A percentile compares a stretch with the other conserved stretches of the same genome.
These are phyloP conservation scores for Arachnomyces sp. DNA, from an alignment of 2,329 filamentous ascomycete genomes.

Conservation along the genomic window DNA sequence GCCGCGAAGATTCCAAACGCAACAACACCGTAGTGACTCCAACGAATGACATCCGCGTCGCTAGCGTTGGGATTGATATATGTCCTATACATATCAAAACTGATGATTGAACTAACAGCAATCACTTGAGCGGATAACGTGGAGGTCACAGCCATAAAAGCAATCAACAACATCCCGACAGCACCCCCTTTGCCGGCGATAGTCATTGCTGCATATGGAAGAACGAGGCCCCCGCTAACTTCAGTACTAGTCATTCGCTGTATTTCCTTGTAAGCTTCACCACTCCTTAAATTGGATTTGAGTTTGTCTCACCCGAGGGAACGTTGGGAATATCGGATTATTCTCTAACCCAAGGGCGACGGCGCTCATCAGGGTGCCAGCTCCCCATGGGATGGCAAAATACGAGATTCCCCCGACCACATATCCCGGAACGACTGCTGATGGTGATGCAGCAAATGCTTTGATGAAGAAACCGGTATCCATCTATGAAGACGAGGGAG, in stretches of 20 bases:
- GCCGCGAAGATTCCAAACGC: constrained; percentile 47
- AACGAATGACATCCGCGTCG: constrained; percentile 44
- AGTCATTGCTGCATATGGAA: constrained; percentile 33
- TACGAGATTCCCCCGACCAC: constrained; percentile 47
- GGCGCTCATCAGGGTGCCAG: constrained; percentile 46
- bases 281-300: neutral
- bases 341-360: constrained; percentile 43
- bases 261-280: neutral
- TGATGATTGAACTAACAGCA: constrained; percentile 47
- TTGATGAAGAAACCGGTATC: constrained; percentile 50
- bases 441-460: constrained; percentile 42
- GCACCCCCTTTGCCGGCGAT: constrained; percentile 34
- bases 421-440: constrained; percentile 46
- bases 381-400: constrained; percentile 48
- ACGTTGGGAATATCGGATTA: constrained; percentile 47
- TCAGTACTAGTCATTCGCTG: constrained; percentile 32
- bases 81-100: constrained; percentile 47
- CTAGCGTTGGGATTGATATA: constrained; percentile 43
- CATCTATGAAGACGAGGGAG: constrained; percentile 26
- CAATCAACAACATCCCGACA: constrained; percentile 29
- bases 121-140: constrained; percentile 48
- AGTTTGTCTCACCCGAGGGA: constrained; percentile 32
- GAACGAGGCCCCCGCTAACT: constrained; percentile 30
- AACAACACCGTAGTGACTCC: constrained; percentile 47
- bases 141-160: constrained; percentile 39